These are phyloP conservation scores for Barbarea vulgaris DNA, from an alignment of 345 rosid species.

Conservation along the genomic window DNA sequence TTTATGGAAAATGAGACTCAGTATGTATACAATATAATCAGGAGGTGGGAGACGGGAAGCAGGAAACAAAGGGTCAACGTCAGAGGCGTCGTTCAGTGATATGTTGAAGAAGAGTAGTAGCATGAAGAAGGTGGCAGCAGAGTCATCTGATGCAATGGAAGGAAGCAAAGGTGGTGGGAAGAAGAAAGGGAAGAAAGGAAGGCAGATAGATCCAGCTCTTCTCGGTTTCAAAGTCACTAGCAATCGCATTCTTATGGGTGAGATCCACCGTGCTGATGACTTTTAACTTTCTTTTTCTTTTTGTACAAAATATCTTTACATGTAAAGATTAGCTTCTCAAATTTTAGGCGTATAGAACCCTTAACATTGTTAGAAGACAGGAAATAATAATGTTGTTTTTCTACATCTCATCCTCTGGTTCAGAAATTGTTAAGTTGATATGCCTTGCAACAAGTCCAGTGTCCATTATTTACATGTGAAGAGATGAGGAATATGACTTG, in stretches of 20 bases:
- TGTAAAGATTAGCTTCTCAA: constrained; percentile 11
- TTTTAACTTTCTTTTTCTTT: constrained; percentile 36
- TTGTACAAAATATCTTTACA: constrained; percentile 21
- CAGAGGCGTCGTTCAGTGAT: constrained; percentile 81
- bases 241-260: constrained; percentile 95
- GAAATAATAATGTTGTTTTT: not conserved
- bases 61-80: constrained; percentile 48
- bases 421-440: not conserved
- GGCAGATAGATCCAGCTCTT: constrained; percentile 85
- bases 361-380: not conserved
- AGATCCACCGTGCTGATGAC: constrained; percentile 75
- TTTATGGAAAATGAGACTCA: not conserved
- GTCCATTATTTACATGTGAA: not conserved
- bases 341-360: not conserved
- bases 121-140: constrained; percentile 33
- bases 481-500: not conserved
- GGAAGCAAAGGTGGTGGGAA: constrained; percentile 52
- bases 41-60: constrained; percentile 1
- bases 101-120: constrained; percentile 45
- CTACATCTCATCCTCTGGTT: not conserved
- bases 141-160: constrained; percentile 32
- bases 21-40: not conserved
- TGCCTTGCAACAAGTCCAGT: not conserved
- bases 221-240: constrained; percentile 90
- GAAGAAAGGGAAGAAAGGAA: constrained; percentile 92